These are phyloP conservation scores for Sphaerosporella brunnea DNA, from an alignment of 495 filamentous ascomycete species.

Conservation along the genomic window DNA sequence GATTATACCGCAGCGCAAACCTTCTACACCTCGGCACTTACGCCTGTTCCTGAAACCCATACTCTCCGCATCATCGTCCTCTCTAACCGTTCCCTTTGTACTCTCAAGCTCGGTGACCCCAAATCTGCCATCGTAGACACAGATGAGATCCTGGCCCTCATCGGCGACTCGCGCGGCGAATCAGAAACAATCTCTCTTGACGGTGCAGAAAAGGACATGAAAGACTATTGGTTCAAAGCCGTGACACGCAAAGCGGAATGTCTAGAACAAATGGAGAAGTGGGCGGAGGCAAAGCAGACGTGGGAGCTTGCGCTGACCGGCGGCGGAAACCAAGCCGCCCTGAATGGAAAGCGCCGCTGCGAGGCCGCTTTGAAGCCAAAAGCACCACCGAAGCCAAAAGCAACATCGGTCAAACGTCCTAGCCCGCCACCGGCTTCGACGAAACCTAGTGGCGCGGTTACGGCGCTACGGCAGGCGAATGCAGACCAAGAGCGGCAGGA, in stretches of 20 bases:
- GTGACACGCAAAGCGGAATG: slow-evolving; percentile 88
- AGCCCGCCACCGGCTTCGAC: slow-evolving; percentile 26
- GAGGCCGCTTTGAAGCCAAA: slow-evolving; percentile 61
- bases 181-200: slow-evolving; percentile 46
- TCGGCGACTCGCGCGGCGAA: slow-evolving; percentile 61
- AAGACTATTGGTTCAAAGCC: slow-evolving; percentile 78
- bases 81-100: slow-evolving; percentile 80
- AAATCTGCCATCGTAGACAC: slow-evolving; percentile 70
- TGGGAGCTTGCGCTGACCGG: slow-evolving; percentile 74
- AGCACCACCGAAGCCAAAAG: slow-evolving; percentile 28
- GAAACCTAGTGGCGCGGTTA: slow-evolving; percentile 37
- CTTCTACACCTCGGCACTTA: slow-evolving; percentile 59
- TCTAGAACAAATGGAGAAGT: slow-evolving; percentile 86
- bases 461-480: slow-evolving; percentile 62
- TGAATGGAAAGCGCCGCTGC: slow-evolving; percentile 74
- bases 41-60: slow-evolving; percentile 58
- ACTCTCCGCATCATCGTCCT: slow-evolving; percentile 70
- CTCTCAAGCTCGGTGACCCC: slow-evolving; percentile 74
- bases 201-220: slow-evolving; percentile 64
- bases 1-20: slow-evolving; percentile 76
- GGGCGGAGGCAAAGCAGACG: slow-evolving; percentile 58
- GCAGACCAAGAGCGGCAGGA: slow-evolving; percentile 65
- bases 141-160: slow-evolving; percentile 59
- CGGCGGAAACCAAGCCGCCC: slow-evolving; percentile 63
- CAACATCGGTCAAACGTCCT: slow-evolving; percentile 32